Base-by-base conservation (phyloP, 2,329 filamentous ascomycete genomes). In the Aspergillus flavus region DNA sequence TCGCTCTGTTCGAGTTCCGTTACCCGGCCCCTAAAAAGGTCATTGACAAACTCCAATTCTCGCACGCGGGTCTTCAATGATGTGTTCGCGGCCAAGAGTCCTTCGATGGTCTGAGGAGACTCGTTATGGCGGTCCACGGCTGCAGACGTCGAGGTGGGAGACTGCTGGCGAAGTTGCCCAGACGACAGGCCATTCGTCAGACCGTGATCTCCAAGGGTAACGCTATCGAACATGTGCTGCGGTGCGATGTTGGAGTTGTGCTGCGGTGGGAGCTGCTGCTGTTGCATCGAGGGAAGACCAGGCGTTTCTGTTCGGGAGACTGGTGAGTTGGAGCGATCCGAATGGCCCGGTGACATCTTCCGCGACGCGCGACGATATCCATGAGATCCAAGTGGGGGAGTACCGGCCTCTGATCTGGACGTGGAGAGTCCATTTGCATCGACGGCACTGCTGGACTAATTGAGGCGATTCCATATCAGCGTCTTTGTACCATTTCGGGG, bases 41-140 rank as follows among this genome's bases (percentile, higher is more conserved):
- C 91, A 72, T 94, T 97, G 82, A 99, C 97, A 58, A 99, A 87
- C 76, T 99, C 95, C 28, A 99, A 85, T 78, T 99, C 95, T 70
- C 90, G 95, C 39, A 99, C 94, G 48, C 95, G 89, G 0, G 95
- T 99, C 81, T 96, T 96, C n/a, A 98, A 84, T 57, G 89, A 90
- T 6, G 91, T 91, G 76, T 96, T 97, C 65, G 90, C 87, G 1
- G 90, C 89, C 58, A 93, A 83, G 28, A 96, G 85, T 64, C 91
- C 89, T 73, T 97, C 92, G 76, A 92, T 93, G 3, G 89, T 90
- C 73, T 93, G 90, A 0, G 91, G 87, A 5, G 87, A 83, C 63
- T 94, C 91, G 61, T 89, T 82, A 66, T 88, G 85, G 55, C 89
- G 89, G 64, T 85, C 80, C 66, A 87, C 86, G 63, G 85, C 71